Percentiles rank a stretch among this genome's conserved stretches.
These are phyloP conservation scores for Dryas drummondii DNA, from an alignment of 306 rosid species.

Conservation along the genomic window DNA sequence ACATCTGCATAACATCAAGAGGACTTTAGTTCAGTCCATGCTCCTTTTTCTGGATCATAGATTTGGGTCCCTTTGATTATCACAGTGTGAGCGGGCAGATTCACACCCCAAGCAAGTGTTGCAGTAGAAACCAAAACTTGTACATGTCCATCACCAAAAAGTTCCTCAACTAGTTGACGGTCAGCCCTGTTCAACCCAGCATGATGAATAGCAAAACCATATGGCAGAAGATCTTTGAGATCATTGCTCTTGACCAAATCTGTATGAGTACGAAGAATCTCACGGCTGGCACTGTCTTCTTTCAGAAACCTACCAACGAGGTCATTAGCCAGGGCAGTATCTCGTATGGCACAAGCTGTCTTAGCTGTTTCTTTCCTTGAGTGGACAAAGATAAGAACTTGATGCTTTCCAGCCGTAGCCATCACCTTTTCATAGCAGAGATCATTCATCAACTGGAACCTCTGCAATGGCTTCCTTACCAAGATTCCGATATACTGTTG, in stretches of 20 bases:
- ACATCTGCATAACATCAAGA: constrained; percentile 87
- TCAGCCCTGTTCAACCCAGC: constrained; percentile 86
- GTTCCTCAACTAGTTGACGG: constrained; percentile 86
- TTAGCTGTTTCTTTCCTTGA: constrained; percentile 81
- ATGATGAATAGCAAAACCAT: constrained; percentile 89
- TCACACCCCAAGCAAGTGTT: constrained; percentile 95
- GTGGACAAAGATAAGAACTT: constrained; percentile 75
- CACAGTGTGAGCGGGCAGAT: constrained; percentile 82
- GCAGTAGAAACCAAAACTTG: constrained; percentile 93
- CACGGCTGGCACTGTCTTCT: constrained; percentile 90
- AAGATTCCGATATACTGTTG: constrained; percentile 83
- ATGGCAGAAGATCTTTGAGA: constrained; percentile 83
- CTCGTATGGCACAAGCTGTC: constrained; percentile 81
- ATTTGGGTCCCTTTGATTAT: constrained; percentile 84
- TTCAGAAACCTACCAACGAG: constrained; percentile 78
- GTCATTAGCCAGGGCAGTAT: constrained; percentile 76
- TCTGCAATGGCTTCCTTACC: constrained; percentile 79
- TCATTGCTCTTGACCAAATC: constrained; percentile 85
- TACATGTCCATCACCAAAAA: constrained; percentile 81
- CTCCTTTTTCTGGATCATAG: constrained; percentile 80
- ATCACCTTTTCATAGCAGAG: constrained; percentile 70
- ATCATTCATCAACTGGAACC: constrained; percentile 81
- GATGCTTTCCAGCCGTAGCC: constrained; percentile 74
- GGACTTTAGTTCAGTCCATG: constrained; percentile 87
- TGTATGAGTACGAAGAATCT: constrained; percentile 80